Evolutionary conservation across 768 basidiomycete genomes (phyloP).

Genomic region (Mycena filopes): DNA sequence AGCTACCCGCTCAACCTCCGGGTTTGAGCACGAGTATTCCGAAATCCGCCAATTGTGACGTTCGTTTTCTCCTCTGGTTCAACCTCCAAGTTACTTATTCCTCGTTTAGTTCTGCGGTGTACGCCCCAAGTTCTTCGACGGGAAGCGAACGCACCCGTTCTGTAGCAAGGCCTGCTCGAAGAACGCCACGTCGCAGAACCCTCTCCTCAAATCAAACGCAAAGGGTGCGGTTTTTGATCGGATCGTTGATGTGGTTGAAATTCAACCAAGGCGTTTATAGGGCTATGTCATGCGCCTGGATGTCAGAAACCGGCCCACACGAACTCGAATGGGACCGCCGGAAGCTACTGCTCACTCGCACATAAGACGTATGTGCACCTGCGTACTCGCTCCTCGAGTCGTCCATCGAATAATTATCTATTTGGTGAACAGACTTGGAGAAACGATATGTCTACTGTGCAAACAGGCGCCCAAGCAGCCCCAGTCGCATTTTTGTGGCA

Average conservation of each 20-base stretch:
- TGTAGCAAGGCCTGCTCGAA: constrained; percentile 73
- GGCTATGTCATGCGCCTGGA: constrained; percentile 62
- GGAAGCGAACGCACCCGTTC: constrained; percentile 67
- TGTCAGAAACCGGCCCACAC: constrained; percentile 57
- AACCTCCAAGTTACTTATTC: constrained; percentile 15
- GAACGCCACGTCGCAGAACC: constrained; percentile 45
- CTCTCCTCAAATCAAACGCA: constrained; percentile 28
- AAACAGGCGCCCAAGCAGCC: constrained; percentile 63
- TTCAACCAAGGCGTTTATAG: constrained; percentile 36
- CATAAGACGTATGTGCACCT: constrained; percentile 69
- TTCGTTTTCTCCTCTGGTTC: constrained; percentile 40
- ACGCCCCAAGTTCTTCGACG: constrained; percentile 69
- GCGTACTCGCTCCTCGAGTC: too few species aligned
- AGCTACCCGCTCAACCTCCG: constrained; percentile 37
- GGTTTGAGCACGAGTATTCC: constrained; percentile 34
- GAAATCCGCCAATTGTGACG: constrained; percentile 60
- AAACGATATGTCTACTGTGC: constrained; percentile 69
- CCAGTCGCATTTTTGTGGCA: constrained; percentile 72
- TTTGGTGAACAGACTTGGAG: constrained; percentile 48
- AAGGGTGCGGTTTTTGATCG: constrained; percentile 34
- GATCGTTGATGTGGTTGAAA: not conserved
- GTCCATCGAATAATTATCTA: too few species aligned
- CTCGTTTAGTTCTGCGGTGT: constrained; percentile 62
- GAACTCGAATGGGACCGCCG: constrained; percentile 49
- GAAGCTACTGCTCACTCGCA: constrained; percentile 61